Percentiles rank a stretch among this genome's conserved stretches.
Conservation (phyloP, 1,139 yeast genomes). For the Kazachstania sp. region DNA sequence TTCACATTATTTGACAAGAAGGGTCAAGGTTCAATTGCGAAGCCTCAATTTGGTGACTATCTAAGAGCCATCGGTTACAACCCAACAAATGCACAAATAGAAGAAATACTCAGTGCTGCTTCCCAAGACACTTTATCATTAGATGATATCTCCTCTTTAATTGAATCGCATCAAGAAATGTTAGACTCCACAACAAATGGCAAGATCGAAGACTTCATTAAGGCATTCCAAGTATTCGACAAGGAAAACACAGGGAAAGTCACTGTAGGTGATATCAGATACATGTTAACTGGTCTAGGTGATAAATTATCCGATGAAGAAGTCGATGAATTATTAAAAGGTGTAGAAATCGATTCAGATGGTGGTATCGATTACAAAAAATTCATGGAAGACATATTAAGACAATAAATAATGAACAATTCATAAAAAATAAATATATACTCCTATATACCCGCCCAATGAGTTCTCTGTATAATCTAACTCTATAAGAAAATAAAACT, state of each 20-base stretch:
- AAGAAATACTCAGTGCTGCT: conserved; percentile 16
- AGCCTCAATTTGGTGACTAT: conserved; percentile 82
- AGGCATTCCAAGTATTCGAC: conserved; percentile 97
- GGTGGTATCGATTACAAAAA: conserved; percentile 94
- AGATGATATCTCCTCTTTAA: conserved; percentile 21
- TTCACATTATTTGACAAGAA: conserved; percentile 95
- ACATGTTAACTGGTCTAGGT: conserved; percentile 87
- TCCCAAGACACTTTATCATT: conserved; percentile 13
- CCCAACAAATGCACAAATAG: conserved; percentile 52
- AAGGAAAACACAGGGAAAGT: conserved; percentile 92
- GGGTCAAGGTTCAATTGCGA: conserved; percentile 90
- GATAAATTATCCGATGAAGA: conserved; percentile 85
- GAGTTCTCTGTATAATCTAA: not conserved
- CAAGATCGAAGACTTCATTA: conserved; percentile 71
- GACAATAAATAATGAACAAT: conserved; percentile 43
- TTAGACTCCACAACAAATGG: conserved; percentile 29
- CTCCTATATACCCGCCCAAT: too few relatives aligned
- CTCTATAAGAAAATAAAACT: not conserved
- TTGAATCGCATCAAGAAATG: conserved; percentile 20
- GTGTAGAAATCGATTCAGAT: conserved; percentile 86
- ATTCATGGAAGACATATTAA: conserved; percentile 86
- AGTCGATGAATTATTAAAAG: conserved; percentile 92
- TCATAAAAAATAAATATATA: not conserved
- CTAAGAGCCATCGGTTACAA: conserved; percentile 96
- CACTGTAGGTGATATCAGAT: conserved; percentile 93